A percentile compares a stretch with the other conserved stretches of the same genome.
phyloP scores from a whole-genome alignment of 2,329 filamentous ascomycete genomes.

The Rutstroemia sydowiana region DNA sequence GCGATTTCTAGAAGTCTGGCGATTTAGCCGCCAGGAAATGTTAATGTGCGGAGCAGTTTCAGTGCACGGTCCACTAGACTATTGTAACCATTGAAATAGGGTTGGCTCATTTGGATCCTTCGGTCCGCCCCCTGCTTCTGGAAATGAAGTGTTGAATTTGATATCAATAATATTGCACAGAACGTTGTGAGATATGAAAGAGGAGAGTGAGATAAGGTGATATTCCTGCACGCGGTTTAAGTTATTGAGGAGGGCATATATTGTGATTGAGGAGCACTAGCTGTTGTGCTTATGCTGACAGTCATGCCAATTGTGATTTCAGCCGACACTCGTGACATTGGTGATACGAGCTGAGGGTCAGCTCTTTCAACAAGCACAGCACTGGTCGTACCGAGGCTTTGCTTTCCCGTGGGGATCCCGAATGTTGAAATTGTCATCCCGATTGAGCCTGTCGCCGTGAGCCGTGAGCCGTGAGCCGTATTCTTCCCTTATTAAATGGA shows the following conservation, averaged over 20 bases:
- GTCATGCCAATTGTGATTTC: slow-evolving; percentile 1
- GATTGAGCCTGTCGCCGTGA: slow-evolving; percentile 3
- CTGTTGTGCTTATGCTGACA: slow-evolving; percentile 3
- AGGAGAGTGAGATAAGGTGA: not conserved
- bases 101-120: not conserved
- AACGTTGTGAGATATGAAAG: not conserved
- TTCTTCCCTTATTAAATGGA: not conserved
- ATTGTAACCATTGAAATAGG: not conserved
- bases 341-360: slow-evolving; percentile 11
- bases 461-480: not conserved
- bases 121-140: not conserved
- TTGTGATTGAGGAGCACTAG: too few relatives aligned
- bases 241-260: not conserved
- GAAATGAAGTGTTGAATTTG: not conserved
- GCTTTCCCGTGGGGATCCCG: not conserved
- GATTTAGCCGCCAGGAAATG: not conserved
- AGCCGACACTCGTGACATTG: slow-evolving; percentile 6
- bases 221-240: not conserved
- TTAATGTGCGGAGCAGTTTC: not conserved
- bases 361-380: slow-evolving; percentile 2
- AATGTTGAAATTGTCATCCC: not conserved
- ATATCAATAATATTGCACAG: too few relatives aligned
- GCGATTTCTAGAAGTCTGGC: not conserved
- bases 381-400: slow-evolving; percentile 6
- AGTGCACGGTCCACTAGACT: not conserved